Evolutionary conservation across 768 basidiomycete species (phyloP), one percentile per base, ranked within the genome.

Genomic region (Mrakia gelida): DNA sequence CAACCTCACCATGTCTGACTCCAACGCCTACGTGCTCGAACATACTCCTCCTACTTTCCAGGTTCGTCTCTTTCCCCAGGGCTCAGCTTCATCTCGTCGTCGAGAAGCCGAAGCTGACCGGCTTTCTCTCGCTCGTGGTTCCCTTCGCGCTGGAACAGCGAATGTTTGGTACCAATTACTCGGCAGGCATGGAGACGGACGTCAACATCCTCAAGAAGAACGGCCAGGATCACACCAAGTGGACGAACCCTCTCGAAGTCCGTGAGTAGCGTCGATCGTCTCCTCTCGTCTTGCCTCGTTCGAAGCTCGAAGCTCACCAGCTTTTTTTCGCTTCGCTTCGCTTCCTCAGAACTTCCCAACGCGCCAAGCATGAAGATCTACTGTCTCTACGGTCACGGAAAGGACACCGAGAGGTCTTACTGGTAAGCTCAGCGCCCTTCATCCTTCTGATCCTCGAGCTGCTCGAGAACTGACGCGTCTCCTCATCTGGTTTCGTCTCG

Each of bases 321-420:
- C n/a, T n/a, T 52, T 63, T 52, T 71, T 56, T 34, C 3, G 6
- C 18, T 34, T n/a, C 32, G n/a, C n/a, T 54, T 63, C 67, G 26
- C 23, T 74, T 93, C 92, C 9, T 28, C 67, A 75, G 77, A 78
- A 80, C 86, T 99, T 26, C 96, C 96, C 0, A 85, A 90, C 68
- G 97, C 97, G 0, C 95, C 96, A 0, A 92, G 91, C 7, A 92
- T 97, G 90, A 93, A 91, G 82, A 90, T 96, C 41, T 92, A 91
- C 83, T 98, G 95, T 80, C 89, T 95, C 3, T 98, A 98, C 85
- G 96, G 96, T 0, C 91, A 93, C 80, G 96, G 96, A 28, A 98
- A 98, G 83, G 92, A 95, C 81, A 99, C 95, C 0, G 95, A 97
- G 91, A 88, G 93, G 68, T 95, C 93, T 43, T 95, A 95, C 83